Conservation (phyloP, 139 green algal genomes). For the Pedinophyceae sp. region DNA sequence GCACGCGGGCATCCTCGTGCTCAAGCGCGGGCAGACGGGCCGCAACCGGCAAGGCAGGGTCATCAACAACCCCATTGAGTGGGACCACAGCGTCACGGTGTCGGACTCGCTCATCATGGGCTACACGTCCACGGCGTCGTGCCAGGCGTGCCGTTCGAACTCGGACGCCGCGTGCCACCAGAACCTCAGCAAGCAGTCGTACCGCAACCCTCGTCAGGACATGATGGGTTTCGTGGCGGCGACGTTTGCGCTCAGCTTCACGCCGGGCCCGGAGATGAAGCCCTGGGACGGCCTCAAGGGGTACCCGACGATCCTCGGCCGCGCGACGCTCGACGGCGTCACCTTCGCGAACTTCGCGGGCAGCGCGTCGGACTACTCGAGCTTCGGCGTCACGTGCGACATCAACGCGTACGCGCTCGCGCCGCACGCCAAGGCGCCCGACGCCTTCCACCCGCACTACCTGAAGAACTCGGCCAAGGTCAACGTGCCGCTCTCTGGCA, state of each 20-base stretch:
- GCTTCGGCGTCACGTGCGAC: neutral
- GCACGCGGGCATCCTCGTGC: slow-evolving; percentile 21
- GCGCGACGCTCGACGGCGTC: slow-evolving; percentile 9
- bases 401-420: slow-evolving; percentile 19
- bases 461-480: slow-evolving; percentile 16
- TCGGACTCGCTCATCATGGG: slow-evolving; percentile 13
- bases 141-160: slow-evolving; percentile 10
- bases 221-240: slow-evolving; percentile 14
- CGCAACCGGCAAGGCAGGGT: neutral
- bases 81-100: slow-evolving; percentile 6
- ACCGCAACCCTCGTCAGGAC: slow-evolving; percentile 10
- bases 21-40: slow-evolving; percentile 3
- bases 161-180: slow-evolving; percentile 18
- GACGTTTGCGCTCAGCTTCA: slow-evolving; percentile 25
- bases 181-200: slow-evolving; percentile 17
- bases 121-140: slow-evolving; percentile 5
- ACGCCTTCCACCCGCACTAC: slow-evolving; percentile 32
- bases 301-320: slow-evolving; percentile 22
- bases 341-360: slow-evolving; percentile 33
- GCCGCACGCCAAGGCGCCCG: slow-evolving; percentile 24
- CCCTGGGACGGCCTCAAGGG: slow-evolving; percentile 30
- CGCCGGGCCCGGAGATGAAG: slow-evolving; percentile 25
- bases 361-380: too few species aligned
- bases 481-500: slow-evolving; percentile 10
- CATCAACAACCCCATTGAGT: slow-evolving; percentile 6